Conservation (phyloP, 208 protist genomes). For the Borovskyia barvae region DNA sequence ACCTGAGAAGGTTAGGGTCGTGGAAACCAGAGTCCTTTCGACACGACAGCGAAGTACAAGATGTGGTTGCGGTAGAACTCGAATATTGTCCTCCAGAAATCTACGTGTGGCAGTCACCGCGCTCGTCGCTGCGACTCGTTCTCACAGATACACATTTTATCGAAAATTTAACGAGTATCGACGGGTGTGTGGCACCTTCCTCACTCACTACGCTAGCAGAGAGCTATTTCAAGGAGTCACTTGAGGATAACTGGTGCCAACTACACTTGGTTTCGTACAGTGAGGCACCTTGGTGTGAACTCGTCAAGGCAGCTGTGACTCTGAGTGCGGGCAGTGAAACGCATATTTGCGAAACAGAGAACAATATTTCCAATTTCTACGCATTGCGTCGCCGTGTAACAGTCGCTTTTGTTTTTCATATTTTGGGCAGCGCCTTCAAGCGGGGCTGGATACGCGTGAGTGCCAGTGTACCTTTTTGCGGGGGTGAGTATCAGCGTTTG, state of each 20-base stretch:
- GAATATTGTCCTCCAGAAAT: conserved; percentile 1
- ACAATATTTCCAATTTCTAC: neutral
- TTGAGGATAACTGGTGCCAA: too few species aligned
- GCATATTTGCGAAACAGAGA: too few species aligned
- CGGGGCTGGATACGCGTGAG: conserved; percentile 36
- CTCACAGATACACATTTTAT: conserved; percentile 19
- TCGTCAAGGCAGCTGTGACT: conserved; percentile 1
- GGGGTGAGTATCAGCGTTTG: neutral
- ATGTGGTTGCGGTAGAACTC: conserved; percentile 16
- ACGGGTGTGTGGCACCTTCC: conserved; percentile 14
- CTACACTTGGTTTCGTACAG: too few species aligned
- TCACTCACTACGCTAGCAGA: neutral
- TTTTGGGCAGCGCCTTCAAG: conserved; percentile 37
- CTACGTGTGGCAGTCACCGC: conserved; percentile 22
- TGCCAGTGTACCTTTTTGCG: conserved; percentile 12
- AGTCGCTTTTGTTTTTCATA: conserved; percentile 34
- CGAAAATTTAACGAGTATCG: conserved; percentile 1
- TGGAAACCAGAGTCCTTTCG: neutral
- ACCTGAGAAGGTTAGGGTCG: neutral
- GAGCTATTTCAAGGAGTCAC: too few species aligned
- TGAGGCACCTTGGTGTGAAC: conserved; percentile 16
- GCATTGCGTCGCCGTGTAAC: conserved; percentile 20
- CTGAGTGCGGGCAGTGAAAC: too few species aligned
- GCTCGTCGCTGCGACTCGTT: conserved; percentile 8
- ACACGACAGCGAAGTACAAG: neutral